Evolutionary conservation across 768 basidiomycete species (phyloP).

Genomic region (Pholiota molesta): DNA sequence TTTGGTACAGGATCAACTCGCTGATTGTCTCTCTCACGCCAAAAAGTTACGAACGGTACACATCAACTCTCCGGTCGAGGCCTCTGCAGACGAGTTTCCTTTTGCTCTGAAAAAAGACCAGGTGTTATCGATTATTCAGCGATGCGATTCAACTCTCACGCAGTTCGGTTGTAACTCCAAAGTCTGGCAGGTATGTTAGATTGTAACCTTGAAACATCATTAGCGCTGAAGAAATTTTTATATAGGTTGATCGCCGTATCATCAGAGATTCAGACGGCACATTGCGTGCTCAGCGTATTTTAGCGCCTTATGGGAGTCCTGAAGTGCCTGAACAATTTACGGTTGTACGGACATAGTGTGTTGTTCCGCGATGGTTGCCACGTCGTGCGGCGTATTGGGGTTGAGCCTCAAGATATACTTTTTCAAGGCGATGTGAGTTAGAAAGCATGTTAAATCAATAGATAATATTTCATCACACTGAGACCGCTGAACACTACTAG

Average conservation of each 20-base stretch:
- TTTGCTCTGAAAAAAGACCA: constrained; percentile 33
- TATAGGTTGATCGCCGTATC: constrained; percentile 50
- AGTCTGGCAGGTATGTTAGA: constrained; percentile 65
- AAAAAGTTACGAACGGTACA: constrained; percentile 58
- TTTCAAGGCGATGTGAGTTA: not conserved
- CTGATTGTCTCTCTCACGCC: constrained; percentile 45
- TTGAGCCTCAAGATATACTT: not conserved
- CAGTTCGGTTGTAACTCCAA: constrained; percentile 71
- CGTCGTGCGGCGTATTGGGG: not conserved
- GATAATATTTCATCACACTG: not conserved
- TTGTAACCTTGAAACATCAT: not conserved
- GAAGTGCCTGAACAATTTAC: constrained; percentile 76
- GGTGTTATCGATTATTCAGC: constrained; percentile 47
- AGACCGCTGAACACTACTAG: not conserved
- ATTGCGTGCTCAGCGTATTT: constrained; percentile 33
- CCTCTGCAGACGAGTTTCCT: constrained; percentile 26
- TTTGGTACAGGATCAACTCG: constrained; percentile 40
- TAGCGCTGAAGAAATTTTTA: not conserved
- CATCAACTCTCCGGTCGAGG: constrained; percentile 52
- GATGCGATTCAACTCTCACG: constrained; percentile 52
- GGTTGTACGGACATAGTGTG: constrained; percentile 54
- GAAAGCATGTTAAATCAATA: not conserved
- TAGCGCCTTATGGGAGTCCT: constrained; percentile 58
- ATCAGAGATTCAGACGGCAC: constrained; percentile 39
- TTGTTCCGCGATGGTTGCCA: not conserved